Conservation (phyloP, 1,139 yeast species). For the Candida labiduridarum region DNA sequence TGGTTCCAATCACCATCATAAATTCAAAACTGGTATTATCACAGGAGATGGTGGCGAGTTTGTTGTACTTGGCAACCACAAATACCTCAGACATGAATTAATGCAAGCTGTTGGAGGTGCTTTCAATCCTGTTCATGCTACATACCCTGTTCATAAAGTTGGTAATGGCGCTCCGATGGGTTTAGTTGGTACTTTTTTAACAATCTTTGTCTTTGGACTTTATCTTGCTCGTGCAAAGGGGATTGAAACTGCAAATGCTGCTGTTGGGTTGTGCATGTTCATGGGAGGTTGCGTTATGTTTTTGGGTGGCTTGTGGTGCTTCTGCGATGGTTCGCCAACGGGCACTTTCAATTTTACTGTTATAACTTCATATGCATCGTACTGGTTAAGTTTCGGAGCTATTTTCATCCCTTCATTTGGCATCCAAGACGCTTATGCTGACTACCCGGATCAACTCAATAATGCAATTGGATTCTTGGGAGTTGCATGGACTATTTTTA, state of each 20-base stretch:
- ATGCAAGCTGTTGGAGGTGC: constrained; percentile 35
- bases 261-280: constrained; percentile 46
- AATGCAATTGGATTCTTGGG: constrained; percentile 47
- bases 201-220: constrained; percentile 53
- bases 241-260: constrained; percentile 33
- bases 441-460: constrained; percentile 23
- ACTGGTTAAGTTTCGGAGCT: constrained; percentile 46
- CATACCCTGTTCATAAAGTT: constrained; percentile 34
- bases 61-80: constrained; percentile 33
- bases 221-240: constrained; percentile 46
- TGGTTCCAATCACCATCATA: neutral
- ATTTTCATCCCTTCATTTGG: constrained; percentile 45
- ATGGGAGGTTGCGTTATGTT: constrained; percentile 52
- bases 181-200: constrained; percentile 52
- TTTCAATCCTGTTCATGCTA: constrained; percentile 35
- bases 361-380: constrained; percentile 44
- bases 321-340: constrained; percentile 25
- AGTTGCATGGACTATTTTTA: constrained; percentile 49
- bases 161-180: constrained; percentile 70
- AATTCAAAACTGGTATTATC: neutral
- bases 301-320: constrained; percentile 56
- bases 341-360: constrained; percentile 46
- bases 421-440: constrained; percentile 58
- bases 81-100: constrained; percentile 31
- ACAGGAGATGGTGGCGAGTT: constrained; percentile 21